These are phyloP conservation scores for Colletotrichum chrysophilum DNA, from an alignment of 2,329 filamentous ascomycete genomes.

Conservation along the genomic window DNA sequence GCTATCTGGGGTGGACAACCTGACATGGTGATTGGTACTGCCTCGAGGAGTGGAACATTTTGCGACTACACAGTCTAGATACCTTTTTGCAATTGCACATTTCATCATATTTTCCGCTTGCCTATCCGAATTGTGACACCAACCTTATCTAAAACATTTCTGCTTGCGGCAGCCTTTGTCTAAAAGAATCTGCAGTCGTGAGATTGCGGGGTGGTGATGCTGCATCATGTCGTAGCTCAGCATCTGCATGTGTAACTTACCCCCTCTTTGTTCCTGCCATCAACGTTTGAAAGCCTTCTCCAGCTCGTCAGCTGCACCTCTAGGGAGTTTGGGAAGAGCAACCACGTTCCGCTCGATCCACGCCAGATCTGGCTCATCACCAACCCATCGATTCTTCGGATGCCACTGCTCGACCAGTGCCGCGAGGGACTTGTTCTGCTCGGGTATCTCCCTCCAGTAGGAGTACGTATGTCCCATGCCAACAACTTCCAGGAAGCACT, in stretches of 20 bases:
- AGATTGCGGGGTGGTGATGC: background rate
- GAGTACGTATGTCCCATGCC: background rate
- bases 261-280: background rate
- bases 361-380: background rate
- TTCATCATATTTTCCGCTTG: background rate
- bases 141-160: background rate
- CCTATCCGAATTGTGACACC: background rate
- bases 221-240: background rate
- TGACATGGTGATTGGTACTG: background rate
- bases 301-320: background rate
- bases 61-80: background rate
- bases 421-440: background rate
- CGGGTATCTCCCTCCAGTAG: background rate
- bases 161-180: background rate
- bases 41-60: background rate
- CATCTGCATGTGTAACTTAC: background rate
- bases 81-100: background rate
- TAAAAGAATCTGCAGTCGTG: background rate
- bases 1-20: background rate
- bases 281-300: background rate
- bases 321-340: background rate
- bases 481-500: background rate
- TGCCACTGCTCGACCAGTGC: background rate
- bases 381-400: background rate
- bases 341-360: background rate